Evolutionary conservation across 148 eudicot species (phyloP), one percentile per base, ranked within the genome.

Genomic region (Cornus controversa): DNA sequence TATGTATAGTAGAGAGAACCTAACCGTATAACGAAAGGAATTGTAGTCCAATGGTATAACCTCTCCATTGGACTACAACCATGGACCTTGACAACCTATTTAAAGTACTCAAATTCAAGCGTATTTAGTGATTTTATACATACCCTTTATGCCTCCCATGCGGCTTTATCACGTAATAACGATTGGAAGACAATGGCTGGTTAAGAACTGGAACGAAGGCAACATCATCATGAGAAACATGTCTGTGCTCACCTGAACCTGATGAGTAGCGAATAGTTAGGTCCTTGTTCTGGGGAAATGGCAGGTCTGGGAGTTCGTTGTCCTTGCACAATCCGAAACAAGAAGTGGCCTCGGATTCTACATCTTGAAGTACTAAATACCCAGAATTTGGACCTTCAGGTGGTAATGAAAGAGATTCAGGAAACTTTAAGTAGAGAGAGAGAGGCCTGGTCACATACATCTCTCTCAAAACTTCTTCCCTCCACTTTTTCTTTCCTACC

Each of bases 271-370:
- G 40, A 64, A 76, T 74, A 0, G 80, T 78, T 25, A 87, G 64
- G 70, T 80, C 75, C 77, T 86, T 90, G 81, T 92, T 87, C 71
- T 89, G 97, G 27, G 97, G 97, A 26, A 92, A 87, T 29, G 97
- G 97, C 31, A 89, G 68, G 1, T 74, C 62, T 45, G 5, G 47
- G 14, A 87, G 75, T 9, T 27, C 29, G 2, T 34, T 62, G 18
- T 79, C 79, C 79, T 84, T 80, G 64, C 82, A 77, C 72, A 67
- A 71, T 24, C 92, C 90, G 36, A 84, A 87, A 77, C 79, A 87
- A 5, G 57, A 5, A 10, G 77, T 70, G 2, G 80, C 74, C 72
- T 78, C 87, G 8, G 82, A 72, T 73, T 84, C 92, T 75, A 83
- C 88, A 36, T 91, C 95, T 86, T 91, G 92, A 36, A 87, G 62